Conservation (phyloP, 2,329 filamentous ascomycete genomes). For the Conoideocrella luteorostrata region DNA sequence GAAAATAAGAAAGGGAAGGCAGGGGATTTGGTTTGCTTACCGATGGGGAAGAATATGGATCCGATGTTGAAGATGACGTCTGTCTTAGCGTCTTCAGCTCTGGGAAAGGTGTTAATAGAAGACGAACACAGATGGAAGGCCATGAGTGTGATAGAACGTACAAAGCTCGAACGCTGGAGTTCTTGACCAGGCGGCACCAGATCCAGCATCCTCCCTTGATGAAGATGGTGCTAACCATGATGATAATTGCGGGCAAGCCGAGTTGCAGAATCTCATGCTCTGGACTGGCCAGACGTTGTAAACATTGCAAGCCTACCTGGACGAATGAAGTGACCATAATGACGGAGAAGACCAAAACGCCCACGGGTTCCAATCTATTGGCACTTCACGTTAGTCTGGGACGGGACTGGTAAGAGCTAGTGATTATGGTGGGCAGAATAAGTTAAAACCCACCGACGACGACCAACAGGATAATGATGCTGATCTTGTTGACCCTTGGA, state of each 20-base stretch:
- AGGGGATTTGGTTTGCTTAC: too few relatives aligned
- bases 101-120: conserved; percentile 13
- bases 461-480: conserved; percentile 72
- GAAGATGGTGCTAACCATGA: conserved; percentile 75
- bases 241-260: conserved; percentile 63
- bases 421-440: background rate
- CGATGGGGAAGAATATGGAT: conserved; percentile 77
- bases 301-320: conserved; percentile 67
- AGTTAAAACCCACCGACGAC: conserved; percentile 42
- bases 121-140: background rate
- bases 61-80: conserved; percentile 90
- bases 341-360: conserved; percentile 73
- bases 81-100: conserved; percentile 50
- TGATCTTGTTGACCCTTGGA: conserved; percentile 58
- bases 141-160: conserved; percentile 26
- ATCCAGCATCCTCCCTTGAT: conserved; percentile 81
- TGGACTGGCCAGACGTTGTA: conserved; percentile 53
- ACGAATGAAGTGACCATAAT: conserved; percentile 84
- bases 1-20: conserved; percentile 5
- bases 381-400: background rate
- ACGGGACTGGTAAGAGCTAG: background rate
- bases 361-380: conserved; percentile 64
- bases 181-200: conserved; percentile 81
- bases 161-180: conserved; percentile 78
- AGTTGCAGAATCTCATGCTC: conserved; percentile 68